A percentile compares a stretch with the other conserved stretches of the same genome.
These are phyloP conservation scores for Diaporthe amygdali DNA, from an alignment of 2,329 filamentous ascomycete genomes.

Conservation along the genomic window DNA sequence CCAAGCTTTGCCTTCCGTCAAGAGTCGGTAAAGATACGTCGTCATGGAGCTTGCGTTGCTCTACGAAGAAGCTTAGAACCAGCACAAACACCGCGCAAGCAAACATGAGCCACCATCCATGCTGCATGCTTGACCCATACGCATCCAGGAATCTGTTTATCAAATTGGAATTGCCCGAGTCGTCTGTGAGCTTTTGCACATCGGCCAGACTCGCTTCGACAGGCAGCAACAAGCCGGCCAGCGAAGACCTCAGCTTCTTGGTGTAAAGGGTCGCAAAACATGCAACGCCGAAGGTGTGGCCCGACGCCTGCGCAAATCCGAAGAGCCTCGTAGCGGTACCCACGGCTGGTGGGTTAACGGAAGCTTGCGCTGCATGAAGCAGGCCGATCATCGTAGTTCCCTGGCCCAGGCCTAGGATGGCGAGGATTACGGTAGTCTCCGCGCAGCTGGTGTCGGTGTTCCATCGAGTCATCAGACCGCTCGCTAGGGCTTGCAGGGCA, in stretches of 20 bases:
- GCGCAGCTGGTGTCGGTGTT: background rate
- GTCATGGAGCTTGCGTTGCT: accelerated
- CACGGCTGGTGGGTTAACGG: background rate
- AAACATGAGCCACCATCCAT: background rate
- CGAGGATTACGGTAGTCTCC: background rate
- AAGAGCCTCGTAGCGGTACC: background rate
- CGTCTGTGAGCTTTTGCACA: accelerated
- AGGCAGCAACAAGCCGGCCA: background rate
- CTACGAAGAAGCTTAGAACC: background rate
- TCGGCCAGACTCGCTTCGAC: background rate
- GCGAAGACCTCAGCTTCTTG: background rate
- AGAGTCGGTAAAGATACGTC: background rate
- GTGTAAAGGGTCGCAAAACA: background rate
- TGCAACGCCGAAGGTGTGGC: background rate
- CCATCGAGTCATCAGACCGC: background rate
- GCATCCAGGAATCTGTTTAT: background rate
- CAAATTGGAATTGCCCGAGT: background rate
- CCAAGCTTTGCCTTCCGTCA: background rate
- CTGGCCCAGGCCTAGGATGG: background rate
- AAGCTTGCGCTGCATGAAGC: background rate
- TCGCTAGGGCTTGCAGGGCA: background rate
- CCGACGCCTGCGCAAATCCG: background rate
- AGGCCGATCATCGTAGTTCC: background rate
- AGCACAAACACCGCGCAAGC: background rate
- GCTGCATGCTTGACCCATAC: background rate